These are phyloP conservation scores for Parastagonospora avenae DNA, from an alignment of 2,329 filamentous ascomycete species.

Conservation along the genomic window DNA sequence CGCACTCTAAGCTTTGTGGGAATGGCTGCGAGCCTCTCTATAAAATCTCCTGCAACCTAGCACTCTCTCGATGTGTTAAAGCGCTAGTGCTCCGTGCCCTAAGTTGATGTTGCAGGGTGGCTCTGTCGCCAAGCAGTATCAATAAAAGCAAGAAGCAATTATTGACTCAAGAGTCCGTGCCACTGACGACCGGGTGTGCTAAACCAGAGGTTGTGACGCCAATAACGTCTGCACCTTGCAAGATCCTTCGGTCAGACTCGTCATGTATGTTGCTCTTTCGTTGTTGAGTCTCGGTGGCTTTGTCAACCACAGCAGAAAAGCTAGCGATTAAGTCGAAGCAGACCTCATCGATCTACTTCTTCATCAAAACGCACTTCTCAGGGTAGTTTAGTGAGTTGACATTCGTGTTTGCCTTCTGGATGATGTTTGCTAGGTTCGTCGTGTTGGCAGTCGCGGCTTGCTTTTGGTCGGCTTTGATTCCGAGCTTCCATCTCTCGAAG, in stretches of 20 bases:
- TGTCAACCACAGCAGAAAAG: conserved; percentile 16
- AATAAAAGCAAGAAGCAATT: too few species aligned
- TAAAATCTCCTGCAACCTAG: too few species aligned
- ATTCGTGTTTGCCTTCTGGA: conserved; percentile 10
- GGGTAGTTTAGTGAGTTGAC: conserved; percentile 12
- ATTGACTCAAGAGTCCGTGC: too few species aligned
- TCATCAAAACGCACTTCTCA: conserved; percentile 17
- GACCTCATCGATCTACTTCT: conserved; percentile 21
- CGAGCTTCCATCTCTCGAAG: conserved; percentile 26
- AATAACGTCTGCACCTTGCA: conserved; percentile 57
- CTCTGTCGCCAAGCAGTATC: too few species aligned
- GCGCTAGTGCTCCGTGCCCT: too few species aligned
- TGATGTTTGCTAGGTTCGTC: background rate
- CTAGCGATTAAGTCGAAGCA: conserved; percentile 11
- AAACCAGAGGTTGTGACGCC: conserved; percentile 66
- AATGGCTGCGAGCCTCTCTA: too few species aligned
- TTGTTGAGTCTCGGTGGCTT: conserved; percentile 9
- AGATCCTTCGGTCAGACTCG: conserved; percentile 47
- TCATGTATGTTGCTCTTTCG: conserved; percentile 31
- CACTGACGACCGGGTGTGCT: too few species aligned
- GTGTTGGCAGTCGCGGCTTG: background rate
- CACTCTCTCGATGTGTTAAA: too few species aligned
- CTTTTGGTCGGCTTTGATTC: background rate
- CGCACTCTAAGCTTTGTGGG: too few species aligned
- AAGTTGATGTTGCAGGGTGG: too few species aligned